Evolutionary conservation across 73 alveolate species (phyloP), one percentile per base, ranked within the genome.

Genomic region (Uronychia setigera): DNA sequence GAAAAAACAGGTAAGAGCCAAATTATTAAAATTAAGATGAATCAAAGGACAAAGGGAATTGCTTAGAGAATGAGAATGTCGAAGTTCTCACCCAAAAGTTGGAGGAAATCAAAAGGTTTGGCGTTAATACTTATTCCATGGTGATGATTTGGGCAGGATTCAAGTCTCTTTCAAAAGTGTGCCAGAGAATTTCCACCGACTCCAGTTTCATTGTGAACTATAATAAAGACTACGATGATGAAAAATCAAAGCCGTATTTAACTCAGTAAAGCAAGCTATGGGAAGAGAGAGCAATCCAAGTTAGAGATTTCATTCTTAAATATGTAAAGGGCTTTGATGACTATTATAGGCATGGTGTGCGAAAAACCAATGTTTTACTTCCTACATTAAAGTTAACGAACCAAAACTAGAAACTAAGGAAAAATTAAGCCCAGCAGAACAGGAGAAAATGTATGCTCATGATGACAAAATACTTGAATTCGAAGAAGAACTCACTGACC

Each of bases 91-190:
- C 74, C 60, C 0, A 77, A 27, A 85, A 77, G 33, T 1, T 77
- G 34, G 80, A 33, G n/a, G 91, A 85, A 77, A 29, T 77, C 13
- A 31, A 85, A 32, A 32, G 29, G 27, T 34, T 77, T 0, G 91
- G 91, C 26, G 74, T 85, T 0, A 85, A 76, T 46, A 35, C 91
- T 33, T 82, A 85, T 59, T 85, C 91, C 5, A 30, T 85, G 76
- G 86, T 85, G 1, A 34, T 85, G 32, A 85, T 77, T 26, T 77
- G 91, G 82, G 83, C 91, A 1, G 81, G 91, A 25, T 74, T 85
- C 76, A 77, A 35, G 57, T 76, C 86, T 1, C 81, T 85, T 14
- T 26, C 91, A 27, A 35, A 85, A 67, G 76, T 85, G 1, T 85
- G 91, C 86, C 74, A 74, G 26, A 76, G 81, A 1, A 76, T 85